Base-by-base conservation (phyloP, 306 rosid species). In the Citrullus mucosospermus region DNA sequence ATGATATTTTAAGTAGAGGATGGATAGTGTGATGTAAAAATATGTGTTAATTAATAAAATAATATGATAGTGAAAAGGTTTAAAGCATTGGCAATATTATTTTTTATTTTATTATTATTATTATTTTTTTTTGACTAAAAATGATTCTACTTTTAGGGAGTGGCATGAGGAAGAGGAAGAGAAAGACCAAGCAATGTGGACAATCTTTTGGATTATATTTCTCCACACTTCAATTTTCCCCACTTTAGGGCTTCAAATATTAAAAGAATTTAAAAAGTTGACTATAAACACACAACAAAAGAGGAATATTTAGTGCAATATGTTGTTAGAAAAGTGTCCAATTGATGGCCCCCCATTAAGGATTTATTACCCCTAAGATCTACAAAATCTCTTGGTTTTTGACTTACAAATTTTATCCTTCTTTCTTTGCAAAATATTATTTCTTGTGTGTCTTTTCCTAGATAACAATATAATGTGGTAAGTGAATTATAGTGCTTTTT, bases 181-280 rank as follows among this genome's bases (percentile, higher is more conserved):
- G 76, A 59, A 48, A 15, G 22, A 71, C 59, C 76, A 71, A 71
- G 76, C 76, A 71, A 71, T 71, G 55, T 68, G 75, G 75, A 68
- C 75, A 46, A 71, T 71, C 76, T 71, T 71, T 46, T 73, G 41
- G 25, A 51, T 54, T 54, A 54, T 73, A 17, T 73, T 50, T 48
- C 43, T 72, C 61, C 55, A 46, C 60, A 72, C 7, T 25, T 3
- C 1, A 70, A 70, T 12, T 70, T 44, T 36, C 39, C 76, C 76
- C 76, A 44, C 76, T 71, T 71, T 71, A 71, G 77, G 76, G 41
- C 20, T 70, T 44, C 57, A 70, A 65, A 70, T 44, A 44, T 22
- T 32, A 55, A 70, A 44, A 10, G 20, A 16, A 72, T 68, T 68
- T 10, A 50, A 38, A 50, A 70, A 2, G 58, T 71, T 71, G 76